A percentile compares a stretch with the other conserved stretches of the same genome.
Evolutionary conservation across 305 asterid genomes (phyloP).

Genomic region (Euphrasia arctica): DNA sequence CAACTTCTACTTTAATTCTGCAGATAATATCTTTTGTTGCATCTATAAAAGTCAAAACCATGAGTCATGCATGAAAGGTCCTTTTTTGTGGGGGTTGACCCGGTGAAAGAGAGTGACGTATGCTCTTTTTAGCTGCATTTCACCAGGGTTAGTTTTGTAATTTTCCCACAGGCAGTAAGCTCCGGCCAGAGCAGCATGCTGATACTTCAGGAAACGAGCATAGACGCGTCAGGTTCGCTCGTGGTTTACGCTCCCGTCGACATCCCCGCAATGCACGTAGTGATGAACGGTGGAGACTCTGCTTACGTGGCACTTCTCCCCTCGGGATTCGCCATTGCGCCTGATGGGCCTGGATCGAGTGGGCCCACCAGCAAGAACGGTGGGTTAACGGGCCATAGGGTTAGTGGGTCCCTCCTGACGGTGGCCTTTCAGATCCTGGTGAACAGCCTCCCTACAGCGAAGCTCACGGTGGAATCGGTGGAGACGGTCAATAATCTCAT

Average conservation of each 20-base stretch:
- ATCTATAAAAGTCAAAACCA: neutral
- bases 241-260: constrained; percentile 99
- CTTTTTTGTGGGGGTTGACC: constrained; percentile 27
- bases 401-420: constrained; percentile 75
- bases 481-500: constrained; percentile 90
- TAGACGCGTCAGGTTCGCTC: constrained; percentile 87
- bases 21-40: neutral
- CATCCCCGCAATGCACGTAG: constrained; percentile 90
- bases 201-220: constrained; percentile 92
- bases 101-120: neutral
- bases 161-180: constrained; percentile 53
- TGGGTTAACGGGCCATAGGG: constrained; percentile 33
- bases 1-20: neutral
- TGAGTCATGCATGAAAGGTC: constrained; percentile 11
- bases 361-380: constrained; percentile 21
- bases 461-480: constrained; percentile 92
- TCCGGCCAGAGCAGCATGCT: constrained; percentile 84
- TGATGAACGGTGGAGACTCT: constrained; percentile 97
- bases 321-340: constrained; percentile 82
- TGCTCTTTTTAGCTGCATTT: neutral
- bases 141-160: constrained; percentile 27
- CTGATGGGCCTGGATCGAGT: constrained; percentile 66
- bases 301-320: constrained; percentile 91
- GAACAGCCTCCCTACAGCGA: constrained; percentile 80
- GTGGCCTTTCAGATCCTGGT: constrained; percentile 92